Percentiles rank a stretch among this genome's conserved stretches.
Conservation (phyloP, 169 alveolate species). For the Neospora caninum region DNA sequence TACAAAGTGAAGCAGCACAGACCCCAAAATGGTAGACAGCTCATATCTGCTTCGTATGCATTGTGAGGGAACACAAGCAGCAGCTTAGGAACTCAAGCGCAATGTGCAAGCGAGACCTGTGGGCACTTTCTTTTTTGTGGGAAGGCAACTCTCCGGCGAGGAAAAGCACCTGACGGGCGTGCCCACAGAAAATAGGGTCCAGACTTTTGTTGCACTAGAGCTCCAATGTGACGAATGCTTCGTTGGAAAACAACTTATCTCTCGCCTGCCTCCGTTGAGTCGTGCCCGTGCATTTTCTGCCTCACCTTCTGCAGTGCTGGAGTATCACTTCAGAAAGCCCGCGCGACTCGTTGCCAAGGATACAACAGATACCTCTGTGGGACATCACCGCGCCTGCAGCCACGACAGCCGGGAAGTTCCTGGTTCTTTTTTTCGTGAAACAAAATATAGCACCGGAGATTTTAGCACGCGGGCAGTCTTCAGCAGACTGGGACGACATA, state of each 20-base stretch:
- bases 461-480: too few relatives aligned
- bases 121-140: neutral
- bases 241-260: too few relatives aligned
- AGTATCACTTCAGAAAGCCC: conserved; percentile 36
- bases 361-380: conserved; percentile 40
- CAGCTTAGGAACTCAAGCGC: too few relatives aligned
- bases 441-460: too few relatives aligned
- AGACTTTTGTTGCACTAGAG: too few relatives aligned
- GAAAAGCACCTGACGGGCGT: too few relatives aligned
- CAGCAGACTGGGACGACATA: too few relatives aligned
- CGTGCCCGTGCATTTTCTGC: neutral
- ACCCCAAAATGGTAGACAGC: neutral
- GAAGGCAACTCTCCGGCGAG: too few relatives aligned
- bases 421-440: too few relatives aligned
- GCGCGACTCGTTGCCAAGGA: conserved; percentile 53
- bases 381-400: neutral
- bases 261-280: too few relatives aligned
- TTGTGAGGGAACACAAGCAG: neutral
- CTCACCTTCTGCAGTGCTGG: conserved; percentile 26
- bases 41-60: neutral
- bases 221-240: too few relatives aligned
- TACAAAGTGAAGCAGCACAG: neutral
- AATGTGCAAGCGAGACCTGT: neutral
- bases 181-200: too few relatives aligned
- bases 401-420: neutral